Conservation (phyloP, 2,329 filamentous ascomycete species). For the Chaetomiaceae sp. region DNA sequence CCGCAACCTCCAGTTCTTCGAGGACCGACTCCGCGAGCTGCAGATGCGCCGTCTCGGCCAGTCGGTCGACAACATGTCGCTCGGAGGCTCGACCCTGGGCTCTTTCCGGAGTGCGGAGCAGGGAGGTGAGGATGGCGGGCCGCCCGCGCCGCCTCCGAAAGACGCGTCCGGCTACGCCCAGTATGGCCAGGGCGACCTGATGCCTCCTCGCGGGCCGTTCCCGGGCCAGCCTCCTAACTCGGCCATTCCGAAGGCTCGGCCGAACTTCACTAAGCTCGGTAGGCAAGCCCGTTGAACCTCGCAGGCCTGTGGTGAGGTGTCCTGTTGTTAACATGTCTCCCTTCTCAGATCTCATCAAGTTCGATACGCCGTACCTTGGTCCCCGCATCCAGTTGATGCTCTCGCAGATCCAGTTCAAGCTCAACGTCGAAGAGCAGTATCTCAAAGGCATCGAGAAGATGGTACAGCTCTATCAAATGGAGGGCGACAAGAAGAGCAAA, state of each 20-base stretch:
- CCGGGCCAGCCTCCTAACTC: constrained; percentile 65
- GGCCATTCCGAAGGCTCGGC: constrained; percentile 65
- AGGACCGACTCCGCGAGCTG: constrained; percentile 84
- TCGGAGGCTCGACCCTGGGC: constrained; percentile 39
- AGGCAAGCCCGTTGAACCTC: constrained; percentile 31
- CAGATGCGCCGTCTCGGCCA: constrained; percentile 72
- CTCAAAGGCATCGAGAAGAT: constrained; percentile 99
- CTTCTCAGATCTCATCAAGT: constrained; percentile 85
- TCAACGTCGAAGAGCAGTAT: constrained; percentile 98
- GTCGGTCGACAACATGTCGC: constrained; percentile 61
- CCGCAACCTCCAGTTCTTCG: constrained; percentile 91
- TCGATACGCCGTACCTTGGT: constrained; percentile 90
- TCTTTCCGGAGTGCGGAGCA: constrained; percentile 37
- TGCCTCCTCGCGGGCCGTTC: constrained; percentile 78
- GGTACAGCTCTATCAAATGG: constrained; percentile 95
- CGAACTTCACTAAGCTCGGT: constrained; percentile 97
- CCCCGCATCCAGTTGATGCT: constrained; percentile 99
- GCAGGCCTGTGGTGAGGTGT: neutral
- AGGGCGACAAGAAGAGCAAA: constrained; percentile 93
- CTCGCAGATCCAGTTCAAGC: constrained; percentile 96
- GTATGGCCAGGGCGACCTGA: constrained; percentile 62
- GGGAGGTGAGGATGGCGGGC: constrained; percentile 40
- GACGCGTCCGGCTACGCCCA: constrained; percentile 53
- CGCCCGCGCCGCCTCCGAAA: constrained; percentile 69
- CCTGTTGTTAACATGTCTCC: neutral